phyloP scores from a whole-genome alignment of 2,329 filamentous ascomycete species.

The Aspergillus latus region DNA sequence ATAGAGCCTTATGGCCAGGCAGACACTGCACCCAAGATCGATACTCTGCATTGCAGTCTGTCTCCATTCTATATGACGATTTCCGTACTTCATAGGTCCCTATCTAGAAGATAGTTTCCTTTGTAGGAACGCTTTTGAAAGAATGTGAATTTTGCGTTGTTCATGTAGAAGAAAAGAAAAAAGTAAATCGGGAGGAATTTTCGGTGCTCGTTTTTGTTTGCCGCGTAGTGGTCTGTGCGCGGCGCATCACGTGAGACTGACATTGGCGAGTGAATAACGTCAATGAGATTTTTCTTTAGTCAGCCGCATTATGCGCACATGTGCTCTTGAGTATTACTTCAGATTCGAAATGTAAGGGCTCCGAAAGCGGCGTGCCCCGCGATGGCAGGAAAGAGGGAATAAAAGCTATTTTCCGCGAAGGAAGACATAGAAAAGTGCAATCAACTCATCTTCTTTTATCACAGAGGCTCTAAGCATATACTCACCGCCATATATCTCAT shows the following conservation, averaged over 20 bases:
- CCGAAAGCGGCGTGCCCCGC: slow-evolving; percentile 21
- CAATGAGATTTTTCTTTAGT: not conserved
- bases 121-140: slow-evolving; percentile 59
- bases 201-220: slow-evolving; percentile 4
- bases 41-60: slow-evolving; percentile 42
- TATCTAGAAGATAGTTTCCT: slow-evolving; percentile 27
- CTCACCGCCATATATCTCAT: not conserved
- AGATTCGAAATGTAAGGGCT: not conserved
- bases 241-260: slow-evolving; percentile 2
- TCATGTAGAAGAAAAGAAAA: slow-evolving; percentile 48
- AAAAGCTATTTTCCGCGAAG: not conserved
- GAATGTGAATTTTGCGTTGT: slow-evolving; percentile 60
- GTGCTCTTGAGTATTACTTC: not conserved
- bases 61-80: slow-evolving; percentile 60
- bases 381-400: no score
- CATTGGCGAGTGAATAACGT: not conserved
- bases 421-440: not conserved
- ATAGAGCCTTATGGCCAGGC: slow-evolving; percentile 41
- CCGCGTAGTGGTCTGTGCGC: slow-evolving; percentile 18
- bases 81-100: slow-evolving; percentile 56
- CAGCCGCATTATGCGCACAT: not conserved
- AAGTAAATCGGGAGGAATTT: slow-evolving; percentile 26
- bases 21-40: slow-evolving; percentile 62
- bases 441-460: not conserved
- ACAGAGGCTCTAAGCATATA: not conserved